Conservation (phyloP, 441 rosid genomes). For the Breynia disticha region DNA sequence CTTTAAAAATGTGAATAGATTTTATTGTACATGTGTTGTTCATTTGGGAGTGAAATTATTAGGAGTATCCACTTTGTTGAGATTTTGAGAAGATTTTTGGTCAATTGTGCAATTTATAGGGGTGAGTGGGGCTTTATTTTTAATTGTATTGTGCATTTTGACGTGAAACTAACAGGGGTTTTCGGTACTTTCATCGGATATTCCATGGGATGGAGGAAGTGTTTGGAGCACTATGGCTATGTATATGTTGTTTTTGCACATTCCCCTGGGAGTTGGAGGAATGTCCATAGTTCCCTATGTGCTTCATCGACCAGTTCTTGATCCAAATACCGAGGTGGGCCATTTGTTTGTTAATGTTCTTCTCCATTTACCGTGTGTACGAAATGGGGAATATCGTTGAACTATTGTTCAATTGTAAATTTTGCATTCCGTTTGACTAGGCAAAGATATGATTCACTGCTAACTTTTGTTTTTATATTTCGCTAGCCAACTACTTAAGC, state of each 20-base stretch:
- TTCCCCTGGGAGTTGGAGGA: constrained; percentile 81
- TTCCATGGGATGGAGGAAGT: constrained; percentile 55
- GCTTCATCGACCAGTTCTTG: constrained; percentile 44
- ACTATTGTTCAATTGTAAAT: neutral
- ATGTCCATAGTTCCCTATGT: constrained; percentile 51
- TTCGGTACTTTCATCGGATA: constrained; percentile 40
- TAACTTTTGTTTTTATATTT: too few species aligned
- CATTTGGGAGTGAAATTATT: too few species aligned
- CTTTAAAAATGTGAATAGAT: too few species aligned
- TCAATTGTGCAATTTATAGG: too few species aligned
- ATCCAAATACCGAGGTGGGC: constrained; percentile 66
- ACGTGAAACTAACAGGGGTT: constrained; percentile 28
- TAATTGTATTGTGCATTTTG: neutral
- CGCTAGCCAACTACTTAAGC: too few species aligned
- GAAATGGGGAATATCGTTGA: neutral
- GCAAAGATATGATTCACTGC: too few species aligned
- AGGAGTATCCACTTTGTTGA: too few species aligned
- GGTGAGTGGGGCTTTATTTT: neutral
- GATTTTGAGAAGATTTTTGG: too few species aligned
- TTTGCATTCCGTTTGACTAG: too few species aligned
- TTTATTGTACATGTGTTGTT: too few species aligned
- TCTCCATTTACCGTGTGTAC: neutral
- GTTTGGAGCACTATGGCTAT: constrained; percentile 62
- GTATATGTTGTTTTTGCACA: constrained; percentile 70
- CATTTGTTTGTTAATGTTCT: constrained; percentile 1